Percentiles rank a stretch among this genome's conserved stretches.
These are phyloP conservation scores for Fusarium lateritium DNA, from an alignment of 2,329 filamentous ascomycete genomes.

Conservation along the genomic window DNA sequence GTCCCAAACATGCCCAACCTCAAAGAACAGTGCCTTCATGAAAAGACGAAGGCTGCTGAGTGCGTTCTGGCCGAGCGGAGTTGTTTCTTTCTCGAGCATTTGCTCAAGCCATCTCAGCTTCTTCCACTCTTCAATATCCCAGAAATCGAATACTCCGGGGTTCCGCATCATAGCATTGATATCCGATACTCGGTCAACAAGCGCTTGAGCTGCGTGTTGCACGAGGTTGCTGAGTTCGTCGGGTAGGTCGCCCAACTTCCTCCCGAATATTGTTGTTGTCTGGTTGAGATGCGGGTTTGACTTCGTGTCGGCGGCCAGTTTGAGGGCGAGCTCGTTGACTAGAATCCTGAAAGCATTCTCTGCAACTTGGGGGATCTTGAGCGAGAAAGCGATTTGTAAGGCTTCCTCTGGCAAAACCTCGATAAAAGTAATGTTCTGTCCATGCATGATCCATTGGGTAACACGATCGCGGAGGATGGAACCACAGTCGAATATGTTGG, in stretches of 20 bases:
- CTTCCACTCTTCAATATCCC: slow-evolving; percentile 54
- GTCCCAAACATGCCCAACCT: slow-evolving; percentile 39
- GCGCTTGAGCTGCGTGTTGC: slow-evolving; percentile 69
- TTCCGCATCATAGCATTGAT: slow-evolving; percentile 52
- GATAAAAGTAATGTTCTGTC: slow-evolving; percentile 70
- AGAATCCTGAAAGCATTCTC: slow-evolving; percentile 70
- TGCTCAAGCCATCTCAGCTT: slow-evolving; percentile 47
- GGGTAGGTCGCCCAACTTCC: slow-evolving; percentile 62
- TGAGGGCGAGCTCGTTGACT: slow-evolving; percentile 73
- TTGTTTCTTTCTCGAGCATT: slow-evolving; percentile 41
- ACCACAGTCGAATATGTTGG: slow-evolving; percentile 70
- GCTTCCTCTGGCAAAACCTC: slow-evolving; percentile 75
- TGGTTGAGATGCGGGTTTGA: slow-evolving; percentile 19
- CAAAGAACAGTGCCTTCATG: slow-evolving; percentile 40
- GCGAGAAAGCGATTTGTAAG: slow-evolving; percentile 68
- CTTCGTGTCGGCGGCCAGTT: slow-evolving; percentile 50
- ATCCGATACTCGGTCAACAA: slow-evolving; percentile 63
- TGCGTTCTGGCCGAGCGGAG: slow-evolving; percentile 11
- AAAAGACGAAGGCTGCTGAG: slow-evolving; percentile 40
- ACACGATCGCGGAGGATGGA: slow-evolving; percentile 64
- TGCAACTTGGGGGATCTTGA: slow-evolving; percentile 61
- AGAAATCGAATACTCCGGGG: slow-evolving; percentile 51
- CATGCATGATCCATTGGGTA: slow-evolving; percentile 70
- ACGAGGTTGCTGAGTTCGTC: slow-evolving; percentile 70
- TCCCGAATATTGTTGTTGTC: slow-evolving; percentile 61